Evolutionary conservation across 2,329 filamentous ascomycete species (phyloP).

Genomic region (Arthrobotrys sinensis): DNA sequence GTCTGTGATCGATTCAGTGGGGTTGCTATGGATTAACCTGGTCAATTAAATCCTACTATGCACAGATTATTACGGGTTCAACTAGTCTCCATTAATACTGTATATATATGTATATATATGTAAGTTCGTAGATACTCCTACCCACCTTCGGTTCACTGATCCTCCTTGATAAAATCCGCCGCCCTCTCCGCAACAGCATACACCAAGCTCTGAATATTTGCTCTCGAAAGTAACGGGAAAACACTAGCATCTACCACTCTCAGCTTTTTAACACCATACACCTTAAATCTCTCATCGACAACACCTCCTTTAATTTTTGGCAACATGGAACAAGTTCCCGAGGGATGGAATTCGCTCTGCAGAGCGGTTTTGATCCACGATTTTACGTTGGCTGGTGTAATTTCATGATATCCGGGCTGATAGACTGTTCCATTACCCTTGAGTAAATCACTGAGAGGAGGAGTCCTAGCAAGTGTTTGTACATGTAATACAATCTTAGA

Average conservation of each 20-base stretch:
- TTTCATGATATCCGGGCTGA: constrained; percentile 47
- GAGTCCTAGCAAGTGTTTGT: constrained; percentile 41
- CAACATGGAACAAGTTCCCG: constrained; percentile 66
- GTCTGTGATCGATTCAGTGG: no score
- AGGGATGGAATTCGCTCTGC: constrained; percentile 64
- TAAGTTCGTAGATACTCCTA: not conserved
- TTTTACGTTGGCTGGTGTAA: constrained; percentile 65
- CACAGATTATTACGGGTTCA: no score
- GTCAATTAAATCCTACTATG: no score
- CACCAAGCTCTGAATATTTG: constrained; percentile 65
- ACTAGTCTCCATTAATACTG: no score
- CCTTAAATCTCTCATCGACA: constrained; percentile 67
- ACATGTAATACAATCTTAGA: constrained; percentile 51
- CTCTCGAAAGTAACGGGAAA: constrained; percentile 66
- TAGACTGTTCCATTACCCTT: constrained; percentile 51
- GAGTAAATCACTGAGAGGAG: constrained; percentile 44
- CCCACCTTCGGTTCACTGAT: constrained; percentile 7
- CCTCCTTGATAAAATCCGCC: constrained; percentile 70
- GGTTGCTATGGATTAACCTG: no score
- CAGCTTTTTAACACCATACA: constrained; percentile 67
- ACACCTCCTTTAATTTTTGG: constrained; percentile 66
- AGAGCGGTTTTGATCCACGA: constrained; percentile 66
- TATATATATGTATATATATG: no score
- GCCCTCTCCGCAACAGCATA: constrained; percentile 68
- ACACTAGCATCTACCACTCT: constrained; percentile 68